These are phyloP conservation scores for Cryptococcus depauperatus DNA, from an alignment of 1,284 basidiomycete genomes.

Conservation along the genomic window DNA sequence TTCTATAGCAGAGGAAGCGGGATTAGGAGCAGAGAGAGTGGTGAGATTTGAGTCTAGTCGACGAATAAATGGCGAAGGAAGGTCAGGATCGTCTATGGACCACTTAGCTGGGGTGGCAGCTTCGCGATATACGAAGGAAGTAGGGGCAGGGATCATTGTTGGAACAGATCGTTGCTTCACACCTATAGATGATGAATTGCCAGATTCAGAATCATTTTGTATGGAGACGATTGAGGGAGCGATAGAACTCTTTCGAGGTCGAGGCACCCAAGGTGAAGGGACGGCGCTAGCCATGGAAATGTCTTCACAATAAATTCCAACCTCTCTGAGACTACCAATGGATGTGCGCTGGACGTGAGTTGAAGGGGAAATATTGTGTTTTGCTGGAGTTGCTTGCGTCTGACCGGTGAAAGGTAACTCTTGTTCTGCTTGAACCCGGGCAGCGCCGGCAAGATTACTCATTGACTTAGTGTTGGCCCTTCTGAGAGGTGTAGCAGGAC, in stretches of 20 bases:
- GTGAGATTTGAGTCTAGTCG: conserved; percentile 13
- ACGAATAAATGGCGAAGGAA: conserved; percentile 36
- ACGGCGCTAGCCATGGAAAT: conserved; percentile 34
- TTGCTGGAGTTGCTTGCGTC: conserved; percentile 22
- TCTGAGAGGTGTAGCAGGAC: conserved; percentile 21
- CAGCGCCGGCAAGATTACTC: conserved; percentile 33
- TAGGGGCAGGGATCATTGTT: conserved; percentile 31
- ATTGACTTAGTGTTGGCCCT: conserved; percentile 36
- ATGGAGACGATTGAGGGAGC: conserved; percentile 8
- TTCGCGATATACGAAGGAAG: conserved; percentile 28
- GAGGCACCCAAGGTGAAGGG: conserved; percentile 23
- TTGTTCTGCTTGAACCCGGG: conserved; percentile 13
- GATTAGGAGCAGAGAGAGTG: background rate
- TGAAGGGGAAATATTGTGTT: conserved; percentile 15
- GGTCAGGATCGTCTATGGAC: conserved; percentile 34
- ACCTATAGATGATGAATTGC: background rate
- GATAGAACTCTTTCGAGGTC: conserved; percentile 22
- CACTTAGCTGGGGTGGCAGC: conserved; percentile 41
- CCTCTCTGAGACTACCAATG: conserved; percentile 37
- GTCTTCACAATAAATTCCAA: conserved; percentile 30
- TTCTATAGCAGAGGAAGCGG: background rate
- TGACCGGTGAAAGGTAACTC: background rate
- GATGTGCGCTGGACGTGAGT: conserved; percentile 20
- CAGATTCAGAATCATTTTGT: background rate
- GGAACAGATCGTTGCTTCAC: conserved; percentile 12